Base-by-base conservation (phyloP, 208 protist species). In the Wallacemonas sp. region DNA sequence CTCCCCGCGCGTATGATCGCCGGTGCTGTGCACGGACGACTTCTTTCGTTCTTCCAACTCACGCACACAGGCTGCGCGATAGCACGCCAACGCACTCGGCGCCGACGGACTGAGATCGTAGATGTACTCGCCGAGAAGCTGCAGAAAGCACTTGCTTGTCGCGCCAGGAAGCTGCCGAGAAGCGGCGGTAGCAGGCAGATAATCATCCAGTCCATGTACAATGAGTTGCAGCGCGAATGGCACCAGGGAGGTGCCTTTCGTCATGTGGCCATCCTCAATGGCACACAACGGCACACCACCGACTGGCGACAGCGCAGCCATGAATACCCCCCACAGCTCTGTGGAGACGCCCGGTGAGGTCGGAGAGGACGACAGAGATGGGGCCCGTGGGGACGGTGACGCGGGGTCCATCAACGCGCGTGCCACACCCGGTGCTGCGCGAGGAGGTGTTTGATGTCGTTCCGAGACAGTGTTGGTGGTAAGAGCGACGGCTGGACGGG, bases 151-250 rank as follows among this genome's bases (percentile, higher is more conserved):
- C 58, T 29, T 44, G 52, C 52, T 12, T 8, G 52, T 39, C 6
- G 27, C 19, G 58, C 41, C 32, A 17, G 9, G 3, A 33, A 42
- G 29, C n/a, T 8, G 53, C 53, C n/a, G 8, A 59, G 9, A 33
- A 9, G 17, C 53, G 24, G 27, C 4, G 8, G 32, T 19, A 15
- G 38, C 21, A 26, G 36, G 22, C 1, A 38, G 22, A 44, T 62
- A 62, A 27, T 86, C 63, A 64, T 84, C 79, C 3, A 85, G 61
- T 19, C 63, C 71, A 4, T 71, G 58, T 17, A 87, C 72, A n/a
- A 77, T 19, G 22, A 86, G 63, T 30, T 78, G 65, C 41, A 91
- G 57, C 26, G 81, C 36, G 64, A 91, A 91, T 33, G 68, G 68
- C 58, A 84, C 61, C 13, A 79, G 39, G 19, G 78, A 52, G 0